A percentile compares a stretch with the other conserved stretches of the same genome.
Evolutionary conservation across 106 monocot genomes (phyloP).

Genomic region (Dendrobium chrysotoxum): DNA sequence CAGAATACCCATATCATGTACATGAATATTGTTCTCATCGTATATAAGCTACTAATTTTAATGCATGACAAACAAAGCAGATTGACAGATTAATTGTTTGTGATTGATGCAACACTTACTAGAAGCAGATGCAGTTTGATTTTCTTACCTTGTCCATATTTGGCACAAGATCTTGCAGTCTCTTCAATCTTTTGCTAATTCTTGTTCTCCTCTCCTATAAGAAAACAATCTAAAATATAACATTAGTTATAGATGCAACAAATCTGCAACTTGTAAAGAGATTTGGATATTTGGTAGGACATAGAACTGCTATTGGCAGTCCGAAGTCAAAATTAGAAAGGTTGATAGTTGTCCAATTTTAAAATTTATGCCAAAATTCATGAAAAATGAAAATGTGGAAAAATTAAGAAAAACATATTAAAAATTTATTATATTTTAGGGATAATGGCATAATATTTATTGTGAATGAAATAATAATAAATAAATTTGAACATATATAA

Average conservation of each 20-base stretch:
- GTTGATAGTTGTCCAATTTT: not conserved
- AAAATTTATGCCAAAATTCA: not conserved
- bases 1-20: not conserved
- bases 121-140: not conserved
- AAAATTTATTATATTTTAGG: not conserved
- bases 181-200: constrained; percentile 36
- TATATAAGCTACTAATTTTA: not conserved
- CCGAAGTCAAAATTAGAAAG: too few species aligned
- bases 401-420: not conserved
- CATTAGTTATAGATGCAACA: not conserved
- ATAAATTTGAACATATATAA: not conserved
- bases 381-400: not conserved
- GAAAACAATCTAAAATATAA: not conserved
- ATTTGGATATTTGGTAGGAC: too few species aligned
- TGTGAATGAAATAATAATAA: not conserved
- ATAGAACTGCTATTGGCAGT: too few species aligned
- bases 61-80: not conserved
- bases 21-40: not conserved
- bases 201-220: constrained; percentile 41
- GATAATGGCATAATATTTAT: not conserved
- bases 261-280: not conserved
- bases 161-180: constrained; percentile 37
- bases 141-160: constrained; percentile 38
- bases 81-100: not conserved
- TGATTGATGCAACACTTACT: not conserved